Evolutionary conservation across 75 land plant species (phyloP).

Genomic region (Cryptomeria japonica): DNA sequence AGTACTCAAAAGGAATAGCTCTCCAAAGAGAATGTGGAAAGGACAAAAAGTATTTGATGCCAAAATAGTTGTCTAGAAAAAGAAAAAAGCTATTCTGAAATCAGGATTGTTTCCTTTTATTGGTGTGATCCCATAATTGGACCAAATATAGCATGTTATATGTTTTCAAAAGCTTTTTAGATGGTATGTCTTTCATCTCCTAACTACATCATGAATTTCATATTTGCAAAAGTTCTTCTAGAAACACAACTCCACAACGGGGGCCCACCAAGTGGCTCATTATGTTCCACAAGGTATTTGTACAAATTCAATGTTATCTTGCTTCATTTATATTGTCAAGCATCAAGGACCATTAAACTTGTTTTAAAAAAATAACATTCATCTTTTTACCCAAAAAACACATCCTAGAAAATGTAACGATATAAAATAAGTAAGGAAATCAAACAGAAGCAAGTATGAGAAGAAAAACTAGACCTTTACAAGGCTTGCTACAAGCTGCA

Average conservation of each 20-base stretch:
- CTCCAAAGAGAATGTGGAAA: not conserved
- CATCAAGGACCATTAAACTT: not conserved
- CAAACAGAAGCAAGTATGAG: not conserved
- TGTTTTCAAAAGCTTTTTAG: not conserved
- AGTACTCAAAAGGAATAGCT: too few species aligned
- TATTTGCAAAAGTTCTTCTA: not conserved
- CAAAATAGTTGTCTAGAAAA: not conserved
- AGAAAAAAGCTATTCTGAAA: not conserved
- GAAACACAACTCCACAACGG: not conserved
- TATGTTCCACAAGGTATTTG: not conserved
- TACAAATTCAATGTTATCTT: not conserved
- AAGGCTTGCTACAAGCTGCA: conserved; percentile 81
- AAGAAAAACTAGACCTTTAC: conserved; percentile 53
- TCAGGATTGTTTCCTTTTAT: not conserved
- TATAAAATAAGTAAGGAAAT: not conserved
- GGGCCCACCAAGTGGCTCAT: not conserved
- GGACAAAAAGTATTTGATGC: not conserved
- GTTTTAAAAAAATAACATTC: not conserved
- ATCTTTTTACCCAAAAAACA: not conserved
- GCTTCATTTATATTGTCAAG: not conserved
- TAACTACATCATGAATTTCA: not conserved
- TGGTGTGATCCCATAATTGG: not conserved
- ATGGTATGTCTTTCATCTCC: not conserved
- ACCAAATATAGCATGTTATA: not conserved
- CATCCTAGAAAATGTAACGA: not conserved